Conservation (phyloP, 2,329 filamentous ascomycete species). For the Ophiocordyceps camponoti-saundersi region DNA sequence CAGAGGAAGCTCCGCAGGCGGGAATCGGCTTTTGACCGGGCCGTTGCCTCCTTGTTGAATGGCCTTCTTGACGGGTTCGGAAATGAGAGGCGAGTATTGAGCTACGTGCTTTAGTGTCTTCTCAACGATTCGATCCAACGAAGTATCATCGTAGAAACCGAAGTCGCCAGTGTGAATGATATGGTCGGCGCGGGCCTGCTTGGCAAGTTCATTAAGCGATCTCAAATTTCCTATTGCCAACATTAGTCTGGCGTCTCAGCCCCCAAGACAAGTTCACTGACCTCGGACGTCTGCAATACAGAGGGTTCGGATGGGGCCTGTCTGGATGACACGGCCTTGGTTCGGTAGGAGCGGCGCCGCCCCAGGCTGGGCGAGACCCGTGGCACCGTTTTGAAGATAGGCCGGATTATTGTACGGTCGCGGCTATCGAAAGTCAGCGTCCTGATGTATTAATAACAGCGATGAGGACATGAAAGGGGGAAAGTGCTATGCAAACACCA, state of each 20-base stretch:
- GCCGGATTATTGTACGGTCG: constrained; percentile 31
- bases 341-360: constrained; percentile 50
- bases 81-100: constrained; percentile 90
- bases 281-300: constrained; percentile 60
- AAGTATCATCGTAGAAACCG: constrained; percentile 95
- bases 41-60: constrained; percentile 51
- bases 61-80: constrained; percentile 55
- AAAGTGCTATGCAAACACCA: background rate
- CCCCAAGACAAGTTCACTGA: constrained; percentile 15
- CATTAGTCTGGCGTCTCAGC: constrained; percentile 3
- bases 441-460: background rate
- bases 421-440: constrained; percentile 14
- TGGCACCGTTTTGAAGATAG: constrained; percentile 48
- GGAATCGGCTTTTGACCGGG: constrained; percentile 74
- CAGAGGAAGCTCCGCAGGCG: constrained; percentile 66
- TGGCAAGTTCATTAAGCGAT: constrained; percentile 91
- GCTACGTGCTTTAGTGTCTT: constrained; percentile 98
- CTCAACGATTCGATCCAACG: constrained; percentile 90
- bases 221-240: constrained; percentile 63
- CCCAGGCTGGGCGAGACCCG: constrained; percentile 34
- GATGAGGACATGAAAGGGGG: background rate
- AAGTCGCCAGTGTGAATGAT: constrained; percentile 99
- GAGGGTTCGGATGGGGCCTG: constrained; percentile 47
- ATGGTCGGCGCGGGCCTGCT: constrained; percentile 85
- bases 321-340: constrained; percentile 49